phyloP scores from a whole-genome alignment of 2,329 filamentous ascomycete genomes.

The Fusarium equiseti region DNA sequence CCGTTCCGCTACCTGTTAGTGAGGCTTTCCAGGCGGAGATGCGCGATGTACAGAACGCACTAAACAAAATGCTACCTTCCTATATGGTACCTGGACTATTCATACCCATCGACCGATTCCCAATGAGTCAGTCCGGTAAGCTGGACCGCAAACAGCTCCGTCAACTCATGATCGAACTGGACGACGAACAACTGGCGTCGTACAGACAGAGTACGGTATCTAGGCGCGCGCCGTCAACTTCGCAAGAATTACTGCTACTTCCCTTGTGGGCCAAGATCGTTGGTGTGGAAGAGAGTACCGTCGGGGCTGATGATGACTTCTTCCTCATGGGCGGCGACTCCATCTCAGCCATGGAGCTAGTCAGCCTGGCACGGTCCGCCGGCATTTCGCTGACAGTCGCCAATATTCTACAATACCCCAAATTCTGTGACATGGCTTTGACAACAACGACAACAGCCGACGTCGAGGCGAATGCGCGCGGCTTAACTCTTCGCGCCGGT shows the following conservation, averaged over 20 bases:
- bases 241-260: conserved; percentile 13
- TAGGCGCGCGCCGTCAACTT: conserved; percentile 7
- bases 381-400: conserved; percentile 14
- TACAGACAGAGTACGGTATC: conserved; percentile 7
- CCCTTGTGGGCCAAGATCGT: conserved; percentile 10
- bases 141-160: conserved; percentile 14
- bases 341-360: conserved; percentile 16
- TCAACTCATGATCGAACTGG: conserved; percentile 10
- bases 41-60: conserved; percentile 11
- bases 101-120: conserved; percentile 11
- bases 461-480: conserved; percentile 5
- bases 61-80: conserved; percentile 9
- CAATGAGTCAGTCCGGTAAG: conserved; percentile 16
- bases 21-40: conserved; percentile 13
- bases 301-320: conserved; percentile 14
- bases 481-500: conserved; percentile 1
- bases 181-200: conserved; percentile 13
- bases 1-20: conserved; percentile 11
- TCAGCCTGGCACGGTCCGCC: conserved; percentile 9
- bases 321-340: conserved; percentile 14
- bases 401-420: conserved; percentile 15
- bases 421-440: conserved; percentile 15
- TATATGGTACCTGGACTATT: conserved; percentile 16
- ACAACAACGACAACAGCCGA: conserved; percentile 6
- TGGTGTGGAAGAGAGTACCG: conserved; percentile 13